A percentile compares a stretch with the other conserved stretches of the same genome.
These are phyloP conservation scores for Dothideomycetes sp. DNA, from an alignment of 2,329 filamentous ascomycete species.

Conservation along the genomic window DNA sequence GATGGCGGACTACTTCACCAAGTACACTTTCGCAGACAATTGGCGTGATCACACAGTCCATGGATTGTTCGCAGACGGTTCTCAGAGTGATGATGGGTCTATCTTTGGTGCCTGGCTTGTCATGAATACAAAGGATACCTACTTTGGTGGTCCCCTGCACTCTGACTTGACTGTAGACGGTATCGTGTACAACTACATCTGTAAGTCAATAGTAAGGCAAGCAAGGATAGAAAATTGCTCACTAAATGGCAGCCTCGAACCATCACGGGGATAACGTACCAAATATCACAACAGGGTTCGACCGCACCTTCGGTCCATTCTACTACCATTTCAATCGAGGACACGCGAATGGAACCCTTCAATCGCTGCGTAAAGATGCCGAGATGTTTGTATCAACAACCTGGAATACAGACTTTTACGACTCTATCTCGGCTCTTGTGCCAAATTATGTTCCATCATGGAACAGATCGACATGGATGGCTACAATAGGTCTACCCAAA, in stretches of 20 bases:
- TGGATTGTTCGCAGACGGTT: slow-evolving; percentile 43
- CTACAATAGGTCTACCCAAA: slow-evolving; percentile 40
- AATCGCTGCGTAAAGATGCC: slow-evolving; percentile 44
- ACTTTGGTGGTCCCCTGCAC: slow-evolving; percentile 51
- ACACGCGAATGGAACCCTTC: slow-evolving; percentile 32
- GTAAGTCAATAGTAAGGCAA: slow-evolving; percentile 12
- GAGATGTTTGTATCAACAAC: slow-evolving; percentile 36
- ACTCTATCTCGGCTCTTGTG: slow-evolving; percentile 48
- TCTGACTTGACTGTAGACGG: slow-evolving; percentile 54
- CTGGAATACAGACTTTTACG: slow-evolving; percentile 53
- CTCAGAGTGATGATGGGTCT: slow-evolving; percentile 36
- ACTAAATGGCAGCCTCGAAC: slow-evolving; percentile 42
- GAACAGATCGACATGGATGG: slow-evolving; percentile 40
- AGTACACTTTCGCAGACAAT: slow-evolving; percentile 50
- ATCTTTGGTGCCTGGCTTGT: slow-evolving; percentile 53
- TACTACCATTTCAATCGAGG: slow-evolving; percentile 55
- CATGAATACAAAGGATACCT: slow-evolving; percentile 53
- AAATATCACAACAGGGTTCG: slow-evolving; percentile 54
- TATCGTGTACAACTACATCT: slow-evolving; percentile 54
- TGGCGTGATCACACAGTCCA: slow-evolving; percentile 50
- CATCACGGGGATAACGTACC: slow-evolving; percentile 53
- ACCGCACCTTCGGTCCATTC: slow-evolving; percentile 54
- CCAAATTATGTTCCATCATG: slow-evolving; percentile 47
- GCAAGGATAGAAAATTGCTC: not conserved
- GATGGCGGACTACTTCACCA: slow-evolving; percentile 53